Evolutionary conservation across 345 rosid genomes (phyloP).

Genomic region (Populus ilicifolia): DNA sequence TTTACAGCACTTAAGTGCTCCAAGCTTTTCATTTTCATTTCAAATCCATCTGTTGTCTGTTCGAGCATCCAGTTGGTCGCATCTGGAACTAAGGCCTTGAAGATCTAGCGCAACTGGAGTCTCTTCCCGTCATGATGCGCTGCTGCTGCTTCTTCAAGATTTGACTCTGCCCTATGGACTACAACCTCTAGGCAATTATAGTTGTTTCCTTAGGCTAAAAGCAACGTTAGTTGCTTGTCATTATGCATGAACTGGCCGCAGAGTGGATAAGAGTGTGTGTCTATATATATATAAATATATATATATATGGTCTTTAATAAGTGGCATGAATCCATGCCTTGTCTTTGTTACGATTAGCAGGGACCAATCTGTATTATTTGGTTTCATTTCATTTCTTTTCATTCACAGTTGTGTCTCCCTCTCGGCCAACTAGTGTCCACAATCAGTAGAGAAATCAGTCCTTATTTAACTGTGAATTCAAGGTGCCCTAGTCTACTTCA

Average conservation of each 20-base stretch:
- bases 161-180: slow-evolving; percentile 24
- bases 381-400: neutral
- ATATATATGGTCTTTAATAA: neutral
- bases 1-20: neutral
- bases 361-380: neutral
- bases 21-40: neutral
- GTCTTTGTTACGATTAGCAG: neutral
- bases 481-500: neutral
- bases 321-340: neutral
- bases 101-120: too few species aligned
- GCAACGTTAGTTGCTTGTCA: slow-evolving; percentile 20
- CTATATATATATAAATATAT: neutral
- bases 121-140: neutral
- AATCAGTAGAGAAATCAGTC: neutral
- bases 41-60: slow-evolving; percentile 6
- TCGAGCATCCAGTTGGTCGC: neutral
- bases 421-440: neutral
- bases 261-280: neutral
- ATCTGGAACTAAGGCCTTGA: neutral
- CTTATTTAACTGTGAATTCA: neutral
- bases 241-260: slow-evolving; percentile 12
- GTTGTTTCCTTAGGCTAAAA: slow-evolving; percentile 31
- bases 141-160: slow-evolving; percentile 13
- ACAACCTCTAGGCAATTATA: slow-evolving; percentile 19
- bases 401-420: neutral